Percentiles rank a stretch among this genome's conserved stretches.
phyloP scores from a whole-genome alignment of 352 stramenopile genomes.

The Phytopythium helicoides region DNA sequence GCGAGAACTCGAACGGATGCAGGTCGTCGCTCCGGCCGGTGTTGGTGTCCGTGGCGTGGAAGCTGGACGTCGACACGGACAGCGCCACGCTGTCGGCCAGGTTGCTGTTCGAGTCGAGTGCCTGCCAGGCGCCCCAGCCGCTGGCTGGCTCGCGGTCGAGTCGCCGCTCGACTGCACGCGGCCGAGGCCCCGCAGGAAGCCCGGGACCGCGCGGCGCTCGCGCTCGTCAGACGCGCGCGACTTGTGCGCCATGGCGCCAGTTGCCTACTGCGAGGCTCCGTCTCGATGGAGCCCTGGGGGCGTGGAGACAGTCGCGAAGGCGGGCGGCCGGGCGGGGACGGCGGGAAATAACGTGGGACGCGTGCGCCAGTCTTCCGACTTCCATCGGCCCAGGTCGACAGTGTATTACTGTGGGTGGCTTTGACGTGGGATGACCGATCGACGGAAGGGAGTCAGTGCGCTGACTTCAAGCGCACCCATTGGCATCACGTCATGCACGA shows the following conservation, averaged over 20 bases:
- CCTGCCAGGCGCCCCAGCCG: background rate
- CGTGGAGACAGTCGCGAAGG: background rate
- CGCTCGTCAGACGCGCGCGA: constrained; percentile 4
- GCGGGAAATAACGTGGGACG: too few relatives aligned
- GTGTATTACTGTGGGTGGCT: too few relatives aligned
- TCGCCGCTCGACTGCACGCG: background rate
- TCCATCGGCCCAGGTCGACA: too few relatives aligned
- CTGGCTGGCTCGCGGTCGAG: background rate
- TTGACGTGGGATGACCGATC: too few relatives aligned
- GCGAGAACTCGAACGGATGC: constrained; percentile 3
- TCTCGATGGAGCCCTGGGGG: background rate
- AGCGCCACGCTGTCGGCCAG: background rate
- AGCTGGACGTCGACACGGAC: background rate
- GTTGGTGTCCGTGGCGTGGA: too few relatives aligned
- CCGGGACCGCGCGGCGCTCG: background rate
- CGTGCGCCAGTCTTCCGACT: too few relatives aligned
- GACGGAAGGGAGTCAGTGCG: too few relatives aligned
- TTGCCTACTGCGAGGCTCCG: background rate
- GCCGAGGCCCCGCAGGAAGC: background rate
- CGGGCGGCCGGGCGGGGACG: too few relatives aligned
- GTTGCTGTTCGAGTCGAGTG: background rate
- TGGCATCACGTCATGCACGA: too few relatives aligned
- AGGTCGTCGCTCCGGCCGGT: too few relatives aligned
- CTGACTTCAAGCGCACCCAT: too few relatives aligned
- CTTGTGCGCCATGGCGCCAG: constrained; percentile 1